phyloP scores from a whole-genome alignment of 352 stramenopile genomes.

The Detonula confervacea region DNA sequence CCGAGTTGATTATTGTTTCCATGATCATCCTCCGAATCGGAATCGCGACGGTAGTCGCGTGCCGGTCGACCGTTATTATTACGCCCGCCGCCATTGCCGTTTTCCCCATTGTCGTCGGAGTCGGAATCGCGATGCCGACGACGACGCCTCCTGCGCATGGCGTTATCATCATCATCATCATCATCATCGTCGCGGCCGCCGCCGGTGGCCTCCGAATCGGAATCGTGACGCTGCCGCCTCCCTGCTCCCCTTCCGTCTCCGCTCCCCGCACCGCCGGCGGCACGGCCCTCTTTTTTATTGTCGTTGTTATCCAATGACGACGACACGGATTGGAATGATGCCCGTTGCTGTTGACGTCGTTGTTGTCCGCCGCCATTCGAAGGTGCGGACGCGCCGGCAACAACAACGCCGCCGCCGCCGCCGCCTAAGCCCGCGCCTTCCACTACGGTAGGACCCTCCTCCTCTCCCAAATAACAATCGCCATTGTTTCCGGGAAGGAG shows the following conservation, averaged over 20 bases:
- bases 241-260: background rate
- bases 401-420: background rate
- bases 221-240: conserved; percentile 4
- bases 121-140: no score
- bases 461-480: conserved; percentile 10
- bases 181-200: no score
- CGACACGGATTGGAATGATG: no score
- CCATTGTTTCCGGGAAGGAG: conserved; percentile 12
- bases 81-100: no score
- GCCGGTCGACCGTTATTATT: no score
- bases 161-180: background rate
- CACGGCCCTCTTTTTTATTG: background rate
- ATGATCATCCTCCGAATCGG: background rate
- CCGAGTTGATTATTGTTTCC: conserved; percentile 3
- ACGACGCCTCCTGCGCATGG: no score
- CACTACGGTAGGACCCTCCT: conserved; percentile 31
- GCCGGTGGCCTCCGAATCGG: conserved; percentile 17
- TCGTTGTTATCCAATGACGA: background rate
- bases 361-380: no score
- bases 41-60: conserved; percentile 4
- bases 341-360: no score
- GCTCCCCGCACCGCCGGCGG: background rate
- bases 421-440: background rate
- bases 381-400: no score
- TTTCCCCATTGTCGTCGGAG: no score